These are phyloP conservation scores for Arthrobotrys musiformis DNA, from an alignment of 2,329 filamentous ascomycete species.

Conservation along the genomic window DNA sequence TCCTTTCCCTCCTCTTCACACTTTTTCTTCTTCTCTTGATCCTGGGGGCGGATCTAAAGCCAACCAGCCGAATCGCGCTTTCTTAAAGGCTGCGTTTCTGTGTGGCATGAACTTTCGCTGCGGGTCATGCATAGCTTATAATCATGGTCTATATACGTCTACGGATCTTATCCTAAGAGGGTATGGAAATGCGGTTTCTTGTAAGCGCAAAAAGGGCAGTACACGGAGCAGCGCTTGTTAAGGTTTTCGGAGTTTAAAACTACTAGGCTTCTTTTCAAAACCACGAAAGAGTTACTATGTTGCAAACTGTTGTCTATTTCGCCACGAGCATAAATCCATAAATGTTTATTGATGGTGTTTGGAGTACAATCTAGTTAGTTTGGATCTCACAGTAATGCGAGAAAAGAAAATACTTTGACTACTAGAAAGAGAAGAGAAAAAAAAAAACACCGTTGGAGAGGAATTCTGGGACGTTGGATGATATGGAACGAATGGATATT, in stretches of 20 bases:
- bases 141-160: conserved; percentile 42
- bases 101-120: conserved; percentile 50
- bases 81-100: conserved; percentile 40
- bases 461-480: conserved; percentile 36
- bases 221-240: conserved; percentile 8
- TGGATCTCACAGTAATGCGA: conserved; percentile 6
- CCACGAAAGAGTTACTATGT: too few species aligned
- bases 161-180: conserved; percentile 44
- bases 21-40: background rate
- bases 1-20: background rate
- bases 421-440: too few species aligned
- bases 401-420: conserved; percentile 21
- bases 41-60: background rate
- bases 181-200: conserved; percentile 45
- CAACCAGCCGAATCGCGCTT: conserved; percentile 32
- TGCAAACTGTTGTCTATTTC: background rate
- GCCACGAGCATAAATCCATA: background rate
- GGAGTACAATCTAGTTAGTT: background rate
- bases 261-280: too few species aligned
- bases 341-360: background rate
- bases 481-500: conserved; percentile 25
- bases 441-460: conserved; percentile 43
- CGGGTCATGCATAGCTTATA: conserved; percentile 47
- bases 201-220: conserved; percentile 36
- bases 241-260: background rate